Base-by-base conservation (phyloP, 495 filamentous ascomycete genomes). In the Pseudotulostoma volvatum region DNA sequence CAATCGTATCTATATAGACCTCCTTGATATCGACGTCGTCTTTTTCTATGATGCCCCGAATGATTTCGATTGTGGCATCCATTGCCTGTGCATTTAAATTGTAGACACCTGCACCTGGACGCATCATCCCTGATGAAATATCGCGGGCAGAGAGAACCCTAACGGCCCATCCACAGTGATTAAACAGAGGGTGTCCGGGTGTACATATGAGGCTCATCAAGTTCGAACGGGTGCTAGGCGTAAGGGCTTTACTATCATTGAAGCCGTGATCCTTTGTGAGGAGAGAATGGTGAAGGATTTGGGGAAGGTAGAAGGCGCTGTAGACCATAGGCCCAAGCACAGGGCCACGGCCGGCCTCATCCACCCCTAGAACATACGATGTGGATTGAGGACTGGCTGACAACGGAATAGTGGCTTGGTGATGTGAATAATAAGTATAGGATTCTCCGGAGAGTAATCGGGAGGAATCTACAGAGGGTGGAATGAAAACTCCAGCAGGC, bases 321-420 rank as follows among this genome's bases (percentile, higher is more conserved):
- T 96, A 96, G 44, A 96, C 87, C 90, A 97, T 97, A 8, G 90
- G 88, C 1, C 90, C 90, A 3, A 97, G 70, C 4, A 96, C 92
- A 14, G 90, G 92, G 5, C 90, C 90, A 43, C 90, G 76, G 34
- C 90, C 90, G 40, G 90, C 90, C 68, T 97, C 90, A 55, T 97
- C 90, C 36, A 97, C 79, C 25, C 90, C 90, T 13, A 97, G 68
- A 20, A 80, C 76, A 44, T 77, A 80, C 56, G 53, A 55, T 48
- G 59, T 64, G 36, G 53, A 55, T 41, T 54, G 37, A 5, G 28
- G 13, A 9, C 31, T 19, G 16, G 20, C 21, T 21, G 47, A 9
- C 18, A 44, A 33, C 18, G 60, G 50, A 36, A 70, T 61, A 37
- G 56, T 50, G n/a, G 58, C 44, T 0, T 70, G 83, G 2, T 84